A percentile compares a stretch with the other conserved stretches of the same genome.
Evolutionary conservation across 805 yeast species (phyloP).

Genomic region (Candida insectorum): DNA sequence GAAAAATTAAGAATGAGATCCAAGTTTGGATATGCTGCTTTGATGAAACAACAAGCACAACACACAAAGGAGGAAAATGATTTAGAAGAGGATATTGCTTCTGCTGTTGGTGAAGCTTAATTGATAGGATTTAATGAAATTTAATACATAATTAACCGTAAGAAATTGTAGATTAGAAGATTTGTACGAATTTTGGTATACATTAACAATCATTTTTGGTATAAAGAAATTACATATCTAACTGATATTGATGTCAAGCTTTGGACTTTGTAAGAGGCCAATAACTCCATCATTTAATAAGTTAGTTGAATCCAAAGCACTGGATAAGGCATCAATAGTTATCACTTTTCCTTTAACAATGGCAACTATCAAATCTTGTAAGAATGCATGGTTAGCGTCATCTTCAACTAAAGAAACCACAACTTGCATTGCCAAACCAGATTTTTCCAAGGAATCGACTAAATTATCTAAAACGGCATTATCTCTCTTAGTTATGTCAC

Average conservation of each 20-base stretch:
- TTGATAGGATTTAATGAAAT: no score
- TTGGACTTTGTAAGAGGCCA: conserved; percentile 12
- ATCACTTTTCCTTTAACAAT: conserved; percentile 20
- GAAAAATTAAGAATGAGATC: conserved; percentile 53
- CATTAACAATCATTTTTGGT: no score
- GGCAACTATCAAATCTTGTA: conserved; percentile 19
- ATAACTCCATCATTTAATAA: conserved; percentile 16
- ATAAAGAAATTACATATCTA: conserved; percentile 1
- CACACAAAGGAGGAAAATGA: conserved; percentile 1
- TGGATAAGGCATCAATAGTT: conserved; percentile 12
- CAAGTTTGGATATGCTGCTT: conserved; percentile 58
- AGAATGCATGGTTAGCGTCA: conserved; percentile 18
- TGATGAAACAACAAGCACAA: conserved; percentile 2
- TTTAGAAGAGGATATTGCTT: conserved; percentile 1
- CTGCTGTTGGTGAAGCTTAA: neutral
- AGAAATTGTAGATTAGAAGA: no score
- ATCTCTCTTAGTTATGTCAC: conserved; percentile 12
- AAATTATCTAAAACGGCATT: conserved; percentile 19
- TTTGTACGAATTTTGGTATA: no score
- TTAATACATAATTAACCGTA: no score
- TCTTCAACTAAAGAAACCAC: conserved; percentile 22
- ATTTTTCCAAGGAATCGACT: conserved; percentile 23
- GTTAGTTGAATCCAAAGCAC: conserved; percentile 15
- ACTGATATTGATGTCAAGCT: conserved; percentile 14
- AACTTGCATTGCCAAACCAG: conserved; percentile 27